phyloP scores from a whole-genome alignment of 257 asterid species.

The Vinca minor region DNA sequence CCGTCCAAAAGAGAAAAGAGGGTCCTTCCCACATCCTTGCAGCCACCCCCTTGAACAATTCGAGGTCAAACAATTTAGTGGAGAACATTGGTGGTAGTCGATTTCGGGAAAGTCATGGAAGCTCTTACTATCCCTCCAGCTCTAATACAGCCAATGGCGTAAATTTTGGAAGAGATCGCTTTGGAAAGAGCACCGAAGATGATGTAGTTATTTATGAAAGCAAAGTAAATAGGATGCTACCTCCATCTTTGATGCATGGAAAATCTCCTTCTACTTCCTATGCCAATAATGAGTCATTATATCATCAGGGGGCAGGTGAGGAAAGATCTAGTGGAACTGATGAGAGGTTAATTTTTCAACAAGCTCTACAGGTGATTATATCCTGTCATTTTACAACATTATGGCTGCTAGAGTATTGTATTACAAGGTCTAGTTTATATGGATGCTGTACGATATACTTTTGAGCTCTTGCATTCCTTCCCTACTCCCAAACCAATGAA shows the following conservation, averaged over 20 bases:
- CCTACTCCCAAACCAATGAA: not conserved
- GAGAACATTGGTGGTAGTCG: constrained; percentile 47
- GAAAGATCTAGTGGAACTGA: constrained; percentile 69
- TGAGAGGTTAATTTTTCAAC: constrained; percentile 82
- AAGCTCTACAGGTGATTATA: constrained; percentile 82
- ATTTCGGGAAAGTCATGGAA: constrained; percentile 39
- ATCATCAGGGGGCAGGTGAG: constrained; percentile 52
- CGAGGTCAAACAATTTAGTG: constrained; percentile 26
- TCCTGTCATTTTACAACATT: constrained; percentile 6
- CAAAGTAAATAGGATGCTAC: constrained; percentile 52
- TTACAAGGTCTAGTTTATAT: not conserved
- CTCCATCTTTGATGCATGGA: constrained; percentile 43
- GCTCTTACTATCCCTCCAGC: constrained; percentile 30
- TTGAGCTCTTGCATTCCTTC: not conserved
- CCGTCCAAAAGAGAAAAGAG: constrained; percentile 38
- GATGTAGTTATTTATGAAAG: constrained; percentile 34
- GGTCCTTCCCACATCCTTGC: constrained; percentile 43
- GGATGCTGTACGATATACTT: no score
- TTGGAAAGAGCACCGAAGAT: constrained; percentile 22
- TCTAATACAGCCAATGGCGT: constrained; percentile 34
- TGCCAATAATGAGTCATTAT: constrained; percentile 42
- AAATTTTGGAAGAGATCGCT: constrained; percentile 25
- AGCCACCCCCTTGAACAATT: constrained; percentile 29
- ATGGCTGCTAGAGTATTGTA: constrained; percentile 1
- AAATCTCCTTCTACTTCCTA: constrained; percentile 34